A percentile compares a stretch with the other conserved stretches of the same genome.
These are phyloP conservation scores for Fragosphaeria purpurea DNA, from an alignment of 2,329 filamentous ascomycete genomes.

Conservation along the genomic window DNA sequence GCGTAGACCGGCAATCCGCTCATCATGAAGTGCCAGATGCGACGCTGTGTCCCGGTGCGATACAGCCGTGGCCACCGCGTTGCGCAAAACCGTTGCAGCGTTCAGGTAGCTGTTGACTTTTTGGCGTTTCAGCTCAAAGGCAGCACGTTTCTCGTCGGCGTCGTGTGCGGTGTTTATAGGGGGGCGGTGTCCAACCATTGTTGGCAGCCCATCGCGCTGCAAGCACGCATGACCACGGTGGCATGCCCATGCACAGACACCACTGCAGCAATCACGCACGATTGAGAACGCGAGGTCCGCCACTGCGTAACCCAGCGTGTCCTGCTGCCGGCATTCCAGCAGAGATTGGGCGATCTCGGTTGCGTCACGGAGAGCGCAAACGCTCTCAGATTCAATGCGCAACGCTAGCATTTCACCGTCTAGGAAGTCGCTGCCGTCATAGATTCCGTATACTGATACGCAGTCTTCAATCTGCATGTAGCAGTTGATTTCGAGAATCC, in stretches of 20 bases:
- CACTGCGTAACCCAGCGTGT: slow-evolving; percentile 1
- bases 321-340: background rate
- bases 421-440: background rate
- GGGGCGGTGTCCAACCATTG: no score
- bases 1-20: background rate
- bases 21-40: background rate
- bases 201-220: background rate
- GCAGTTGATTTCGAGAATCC: slow-evolving; percentile 13
- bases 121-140: background rate
- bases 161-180: no score
- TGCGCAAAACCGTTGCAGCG: background rate
- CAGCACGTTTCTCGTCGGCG: no score
- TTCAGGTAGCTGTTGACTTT: slow-evolving; percentile 2
- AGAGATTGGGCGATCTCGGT: slow-evolving; percentile 8
- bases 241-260: slow-evolving; percentile 6
- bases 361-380: slow-evolving; percentile 8
- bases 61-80: slow-evolving; percentile 3
- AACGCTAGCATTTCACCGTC: slow-evolving; percentile 3
- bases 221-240: background rate
- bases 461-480: slow-evolving; percentile 14
- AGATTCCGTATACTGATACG: slow-evolving; percentile 10
- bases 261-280: slow-evolving; percentile 11
- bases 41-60: slow-evolving; percentile 6
- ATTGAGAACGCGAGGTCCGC: slow-evolving; percentile 12
- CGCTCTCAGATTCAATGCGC: slow-evolving; percentile 12